Conservation (phyloP, 768 basidiomycete genomes). For the Clitopilus passeckerianus region DNA sequence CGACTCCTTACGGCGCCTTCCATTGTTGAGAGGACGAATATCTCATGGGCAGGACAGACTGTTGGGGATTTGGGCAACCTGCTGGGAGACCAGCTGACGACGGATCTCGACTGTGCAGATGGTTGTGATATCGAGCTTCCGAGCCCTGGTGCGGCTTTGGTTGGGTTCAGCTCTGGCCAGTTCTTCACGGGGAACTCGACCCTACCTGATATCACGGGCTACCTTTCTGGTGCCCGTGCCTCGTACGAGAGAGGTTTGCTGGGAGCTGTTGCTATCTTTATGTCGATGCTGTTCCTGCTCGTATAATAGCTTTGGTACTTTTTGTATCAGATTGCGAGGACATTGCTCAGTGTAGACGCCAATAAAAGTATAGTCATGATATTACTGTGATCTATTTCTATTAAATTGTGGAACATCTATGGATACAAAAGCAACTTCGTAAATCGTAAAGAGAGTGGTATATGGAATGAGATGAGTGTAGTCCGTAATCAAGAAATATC, state of each 20-base stretch:
- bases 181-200: constrained; percentile 23
- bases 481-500: neutral
- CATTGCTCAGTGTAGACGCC: neutral
- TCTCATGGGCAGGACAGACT: constrained; percentile 31
- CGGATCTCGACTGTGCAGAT: constrained; percentile 16
- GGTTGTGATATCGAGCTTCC: constrained; percentile 25
- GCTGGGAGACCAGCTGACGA: constrained; percentile 21
- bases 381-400: neutral
- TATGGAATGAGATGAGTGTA: too few species aligned
- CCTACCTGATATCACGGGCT: constrained; percentile 7
- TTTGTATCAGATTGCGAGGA: too few species aligned
- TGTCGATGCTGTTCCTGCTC: neutral
- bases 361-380: neutral
- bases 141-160: constrained; percentile 26
- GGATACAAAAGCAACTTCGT: too few species aligned
- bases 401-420: too few species aligned
- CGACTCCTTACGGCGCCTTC: constrained; percentile 22
- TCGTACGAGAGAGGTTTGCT: neutral
- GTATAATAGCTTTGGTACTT: too few species aligned
- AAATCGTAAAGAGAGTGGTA: neutral
- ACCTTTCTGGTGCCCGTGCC: neutral
- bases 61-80: constrained; percentile 23
- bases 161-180: constrained; percentile 12
- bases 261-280: neutral
- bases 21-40: constrained; percentile 22